phyloP scores from a whole-genome alignment of 495 filamentous ascomycete genomes.

The Polyplosphaeria fusca region DNA sequence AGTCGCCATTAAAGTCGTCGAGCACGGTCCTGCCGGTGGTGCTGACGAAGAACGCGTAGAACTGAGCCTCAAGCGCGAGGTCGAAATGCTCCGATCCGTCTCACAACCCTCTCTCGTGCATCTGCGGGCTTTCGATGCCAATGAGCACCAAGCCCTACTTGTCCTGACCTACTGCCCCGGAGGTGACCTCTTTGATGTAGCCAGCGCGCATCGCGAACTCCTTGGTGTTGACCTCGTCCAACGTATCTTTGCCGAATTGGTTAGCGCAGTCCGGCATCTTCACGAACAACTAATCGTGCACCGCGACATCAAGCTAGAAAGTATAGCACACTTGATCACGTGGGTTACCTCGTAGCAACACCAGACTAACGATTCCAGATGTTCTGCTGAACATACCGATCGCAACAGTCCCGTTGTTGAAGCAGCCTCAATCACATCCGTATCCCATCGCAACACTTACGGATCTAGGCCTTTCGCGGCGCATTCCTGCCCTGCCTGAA shows the following conservation, averaged over 20 bases:
- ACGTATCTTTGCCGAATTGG: conserved; percentile 85
- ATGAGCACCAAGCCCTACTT: conserved; percentile 73
- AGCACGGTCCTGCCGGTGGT: conserved; percentile 88
- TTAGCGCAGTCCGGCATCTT: conserved; percentile 79
- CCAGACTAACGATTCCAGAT: conserved; percentile 56
- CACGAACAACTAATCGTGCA: conserved; percentile 86
- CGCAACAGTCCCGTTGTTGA: conserved; percentile 46
- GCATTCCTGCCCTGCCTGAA: conserved; percentile 68
- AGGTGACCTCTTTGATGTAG: conserved; percentile 92
- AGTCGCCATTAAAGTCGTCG: conserved; percentile 92
- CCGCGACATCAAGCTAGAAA: conserved; percentile 96
- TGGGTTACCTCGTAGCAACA: conserved; percentile 5
- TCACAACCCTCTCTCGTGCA: conserved; percentile 87
- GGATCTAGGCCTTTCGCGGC: conserved; percentile 85
- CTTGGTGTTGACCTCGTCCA: conserved; percentile 68
- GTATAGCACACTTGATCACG: conserved; percentile 53
- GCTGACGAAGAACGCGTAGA: conserved; percentile 86
- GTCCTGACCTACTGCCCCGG: conserved; percentile 90
- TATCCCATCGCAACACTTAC: conserved; percentile 82
- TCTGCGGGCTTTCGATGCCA: conserved; percentile 80
- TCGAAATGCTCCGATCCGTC: conserved; percentile 84
- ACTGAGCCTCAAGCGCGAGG: conserved; percentile 86
- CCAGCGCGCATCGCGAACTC: conserved; percentile 60
- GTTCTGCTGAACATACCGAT: conserved; percentile 81
- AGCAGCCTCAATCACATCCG: conserved; percentile 68